Evolutionary conservation across 2,329 filamentous ascomycete species (phyloP).

Genomic region (Knufia fluminis): DNA sequence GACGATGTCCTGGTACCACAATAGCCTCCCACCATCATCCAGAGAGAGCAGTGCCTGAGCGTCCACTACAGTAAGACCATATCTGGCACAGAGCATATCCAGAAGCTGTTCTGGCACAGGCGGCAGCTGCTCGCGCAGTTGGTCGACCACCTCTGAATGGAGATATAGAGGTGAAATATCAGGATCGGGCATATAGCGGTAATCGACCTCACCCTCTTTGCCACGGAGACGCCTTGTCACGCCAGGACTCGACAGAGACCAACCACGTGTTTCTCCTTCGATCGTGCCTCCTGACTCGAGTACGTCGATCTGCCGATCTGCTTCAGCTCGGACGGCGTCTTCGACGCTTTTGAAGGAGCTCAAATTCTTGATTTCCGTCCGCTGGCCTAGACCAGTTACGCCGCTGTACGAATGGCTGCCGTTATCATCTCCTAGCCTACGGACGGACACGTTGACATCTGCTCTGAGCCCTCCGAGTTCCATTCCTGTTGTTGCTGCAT

Average conservation of each 20-base stretch:
- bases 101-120: conserved; percentile 63
- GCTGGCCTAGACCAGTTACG: conserved; percentile 61
- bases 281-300: conserved; percentile 66
- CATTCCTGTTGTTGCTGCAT: conserved; percentile 86
- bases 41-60: conserved; percentile 68
- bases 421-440: conserved; percentile 45
- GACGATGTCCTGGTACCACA: conserved; percentile 58
- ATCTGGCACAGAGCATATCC: conserved; percentile 50
- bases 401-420: conserved; percentile 44
- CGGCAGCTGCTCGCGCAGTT: conserved; percentile 56
- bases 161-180: conserved; percentile 76
- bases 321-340: conserved; percentile 84
- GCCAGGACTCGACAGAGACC: conserved; percentile 67
- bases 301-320: conserved; percentile 75
- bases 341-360: conserved; percentile 92
- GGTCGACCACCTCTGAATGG: conserved; percentile 55
- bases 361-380: conserved; percentile 96
- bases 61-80: conserved; percentile 69
- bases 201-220: conserved; percentile 96
- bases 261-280: conserved; percentile 82
- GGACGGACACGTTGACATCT: conserved; percentile 90
- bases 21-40: conserved; percentile 67
- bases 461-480: conserved; percentile 82
- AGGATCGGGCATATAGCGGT: conserved; percentile 96
- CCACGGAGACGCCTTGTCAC: conserved; percentile 74